These are phyloP conservation scores for Aspergillus texensis DNA, from an alignment of 2,329 filamentous ascomycete species.

Conservation along the genomic window DNA sequence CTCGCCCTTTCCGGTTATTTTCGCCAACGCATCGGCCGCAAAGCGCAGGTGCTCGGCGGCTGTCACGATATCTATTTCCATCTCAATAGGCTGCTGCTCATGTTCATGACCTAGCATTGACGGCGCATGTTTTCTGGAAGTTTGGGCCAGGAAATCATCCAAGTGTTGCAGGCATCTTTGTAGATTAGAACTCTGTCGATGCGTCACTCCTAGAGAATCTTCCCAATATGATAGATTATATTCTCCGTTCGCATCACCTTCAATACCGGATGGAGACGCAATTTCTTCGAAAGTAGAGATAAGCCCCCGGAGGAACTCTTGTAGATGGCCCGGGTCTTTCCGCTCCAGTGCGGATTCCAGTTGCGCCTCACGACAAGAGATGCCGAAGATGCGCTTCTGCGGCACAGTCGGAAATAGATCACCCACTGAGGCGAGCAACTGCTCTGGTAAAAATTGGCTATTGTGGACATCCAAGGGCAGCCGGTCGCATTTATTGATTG, in stretches of 20 bases:
- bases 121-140: slow-evolving; percentile 30
- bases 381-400: slow-evolving; percentile 56
- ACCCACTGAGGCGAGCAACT: slow-evolving; percentile 42
- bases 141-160: slow-evolving; percentile 69
- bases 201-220: slow-evolving; percentile 86
- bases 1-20: slow-evolving; percentile 84
- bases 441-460: slow-evolving; percentile 17
- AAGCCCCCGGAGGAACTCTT: slow-evolving; percentile 68
- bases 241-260: slow-evolving; percentile 38
- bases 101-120: slow-evolving; percentile 20
- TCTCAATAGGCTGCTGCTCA: slow-evolving; percentile 19
- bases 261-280: slow-evolving; percentile 39
- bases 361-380: slow-evolving; percentile 72
- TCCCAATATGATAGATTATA: slow-evolving; percentile 70
- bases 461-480: slow-evolving; percentile 27
- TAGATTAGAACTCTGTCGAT: slow-evolving; percentile 82
- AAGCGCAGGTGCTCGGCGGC: slow-evolving; percentile 86
- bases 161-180: slow-evolving; percentile 72
- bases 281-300: slow-evolving; percentile 64
- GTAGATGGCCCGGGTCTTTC: slow-evolving; percentile 68
- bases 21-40: slow-evolving; percentile 77
- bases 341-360: slow-evolving; percentile 12
- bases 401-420: slow-evolving; percentile 47
- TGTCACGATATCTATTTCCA: slow-evolving; percentile 74
- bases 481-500: slow-evolving; percentile 64